These are phyloP conservation scores for Hypoxylon sp. DNA, from an alignment of 2,329 filamentous ascomycete species.

Conservation along the genomic window DNA sequence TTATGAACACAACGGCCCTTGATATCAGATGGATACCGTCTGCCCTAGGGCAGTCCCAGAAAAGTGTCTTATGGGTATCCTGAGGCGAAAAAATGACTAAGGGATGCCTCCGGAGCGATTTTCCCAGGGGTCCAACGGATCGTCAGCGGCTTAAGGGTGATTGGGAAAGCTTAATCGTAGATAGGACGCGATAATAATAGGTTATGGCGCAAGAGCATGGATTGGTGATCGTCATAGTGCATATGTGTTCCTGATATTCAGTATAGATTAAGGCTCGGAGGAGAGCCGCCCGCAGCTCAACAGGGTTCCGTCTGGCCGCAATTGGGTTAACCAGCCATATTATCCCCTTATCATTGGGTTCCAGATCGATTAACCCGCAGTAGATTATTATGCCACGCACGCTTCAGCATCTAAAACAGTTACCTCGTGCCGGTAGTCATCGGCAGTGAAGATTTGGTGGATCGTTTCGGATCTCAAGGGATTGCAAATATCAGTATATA, in stretches of 20 bases:
- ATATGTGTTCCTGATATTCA: slow-evolving; percentile 42
- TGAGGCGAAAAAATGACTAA: slow-evolving; percentile 34
- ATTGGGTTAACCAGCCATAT: slow-evolving; percentile 15
- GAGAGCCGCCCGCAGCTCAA: slow-evolving; percentile 36
- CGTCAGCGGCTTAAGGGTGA: slow-evolving; percentile 33
- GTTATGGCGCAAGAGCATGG: slow-evolving; percentile 42
- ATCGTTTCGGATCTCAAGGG: slow-evolving; percentile 27
- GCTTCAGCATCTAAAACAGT: slow-evolving; percentile 19
- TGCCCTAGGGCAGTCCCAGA: slow-evolving; percentile 19
- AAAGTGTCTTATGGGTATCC: slow-evolving; percentile 17
- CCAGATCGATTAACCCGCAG: slow-evolving; percentile 24
- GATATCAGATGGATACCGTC: slow-evolving; percentile 33
- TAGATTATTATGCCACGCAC: slow-evolving; percentile 23
- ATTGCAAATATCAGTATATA: slow-evolving; percentile 21
- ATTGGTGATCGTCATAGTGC: slow-evolving; percentile 38
- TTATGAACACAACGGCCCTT: slow-evolving; percentile 11
- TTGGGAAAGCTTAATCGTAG: slow-evolving; percentile 34
- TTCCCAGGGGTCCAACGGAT: slow-evolving; percentile 40
- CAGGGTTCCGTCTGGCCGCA: slow-evolving; percentile 35
- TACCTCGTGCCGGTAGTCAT: slow-evolving; percentile 29
- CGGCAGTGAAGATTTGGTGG: slow-evolving; percentile 24
- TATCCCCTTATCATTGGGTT: slow-evolving; percentile 15
- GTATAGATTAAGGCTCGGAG: slow-evolving; percentile 43
- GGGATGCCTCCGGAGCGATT: slow-evolving; percentile 26
- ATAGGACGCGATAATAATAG: slow-evolving; percentile 33